These are phyloP conservation scores for Lepidium africanum DNA, from an alignment of 345 rosid species.

Conservation along the genomic window DNA sequence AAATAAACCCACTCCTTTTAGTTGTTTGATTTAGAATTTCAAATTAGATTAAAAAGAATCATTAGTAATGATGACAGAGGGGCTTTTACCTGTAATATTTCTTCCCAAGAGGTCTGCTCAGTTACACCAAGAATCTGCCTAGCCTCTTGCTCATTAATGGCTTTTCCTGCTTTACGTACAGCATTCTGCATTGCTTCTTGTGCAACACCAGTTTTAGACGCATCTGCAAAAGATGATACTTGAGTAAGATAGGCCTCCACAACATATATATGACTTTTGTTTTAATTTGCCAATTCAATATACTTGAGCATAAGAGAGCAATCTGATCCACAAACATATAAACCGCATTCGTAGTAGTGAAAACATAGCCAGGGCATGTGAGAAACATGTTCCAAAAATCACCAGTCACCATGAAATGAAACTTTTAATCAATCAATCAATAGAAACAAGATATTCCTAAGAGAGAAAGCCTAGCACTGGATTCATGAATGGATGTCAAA, in stretches of 20 bases:
- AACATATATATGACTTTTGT: neutral
- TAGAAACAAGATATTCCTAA: neutral
- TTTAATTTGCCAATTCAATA: neutral
- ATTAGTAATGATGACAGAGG: neutral
- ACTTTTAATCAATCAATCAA: neutral
- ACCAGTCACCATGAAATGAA: neutral
- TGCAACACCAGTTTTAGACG: slow-evolving; percentile 72
- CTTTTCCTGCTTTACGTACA: slow-evolving; percentile 56
- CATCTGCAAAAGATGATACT: slow-evolving; percentile 43
- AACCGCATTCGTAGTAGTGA: neutral
- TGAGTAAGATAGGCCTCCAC: neutral
- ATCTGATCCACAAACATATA: neutral
- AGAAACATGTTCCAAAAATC: neutral
- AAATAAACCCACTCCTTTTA: slow-evolving; percentile 22
- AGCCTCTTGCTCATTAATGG: slow-evolving; percentile 77
- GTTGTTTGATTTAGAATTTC: neutral
- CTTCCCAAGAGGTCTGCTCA: slow-evolving; percentile 70
- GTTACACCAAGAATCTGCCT: slow-evolving; percentile 82
- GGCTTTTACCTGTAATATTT: slow-evolving; percentile 50
- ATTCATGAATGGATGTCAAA: neutral
- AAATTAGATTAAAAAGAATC: neutral
- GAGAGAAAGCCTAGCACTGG: neutral
- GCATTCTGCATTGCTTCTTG: slow-evolving; percentile 70
- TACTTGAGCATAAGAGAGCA: neutral
- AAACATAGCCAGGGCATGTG: neutral